Evolutionary conservation across 192 early-diverging fungal species (phyloP).

Genomic region (Coemansia erecta): DNA sequence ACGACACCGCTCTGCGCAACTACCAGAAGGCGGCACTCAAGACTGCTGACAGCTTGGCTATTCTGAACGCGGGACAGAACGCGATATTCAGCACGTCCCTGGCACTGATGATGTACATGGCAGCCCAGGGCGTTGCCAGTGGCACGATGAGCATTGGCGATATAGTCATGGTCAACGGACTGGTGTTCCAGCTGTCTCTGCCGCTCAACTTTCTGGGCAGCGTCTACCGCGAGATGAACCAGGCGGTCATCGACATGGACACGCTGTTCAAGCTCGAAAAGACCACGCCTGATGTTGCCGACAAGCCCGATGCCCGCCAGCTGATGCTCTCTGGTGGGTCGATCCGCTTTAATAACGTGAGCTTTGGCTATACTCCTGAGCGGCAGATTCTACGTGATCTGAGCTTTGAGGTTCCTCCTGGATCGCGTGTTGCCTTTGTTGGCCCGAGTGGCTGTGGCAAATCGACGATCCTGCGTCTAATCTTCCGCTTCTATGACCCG

Average conservation of each 20-base stretch:
- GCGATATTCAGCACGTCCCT: slow-evolving; percentile 91
- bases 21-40: slow-evolving; percentile 95
- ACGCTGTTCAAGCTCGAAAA: slow-evolving; percentile 86
- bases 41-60: slow-evolving; percentile 81
- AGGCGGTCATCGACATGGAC: slow-evolving; percentile 97
- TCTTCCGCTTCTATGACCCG: slow-evolving; percentile 96
- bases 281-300: slow-evolving; percentile 54
- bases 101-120: slow-evolving; percentile 95
- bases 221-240: slow-evolving; percentile 94
- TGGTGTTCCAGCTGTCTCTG: slow-evolving; percentile 96
- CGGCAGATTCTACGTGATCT: slow-evolving; percentile 72
- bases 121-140: slow-evolving; percentile 77
- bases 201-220: slow-evolving; percentile 97
- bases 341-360: slow-evolving; percentile 83
- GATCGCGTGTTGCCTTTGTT: slow-evolving; percentile 87
- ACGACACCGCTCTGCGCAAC: slow-evolving; percentile 81
- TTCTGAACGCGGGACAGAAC: slow-evolving; percentile 95
- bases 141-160: slow-evolving; percentile 92
- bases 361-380: slow-evolving; percentile 83
- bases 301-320: slow-evolving; percentile 58
- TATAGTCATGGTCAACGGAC: slow-evolving; percentile 97
- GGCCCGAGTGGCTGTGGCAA: slow-evolving; percentile 94
- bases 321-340: slow-evolving; percentile 64
- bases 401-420: slow-evolving; percentile 79
- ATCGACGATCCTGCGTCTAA: slow-evolving; percentile 75